phyloP scores from a whole-genome alignment of 129 eudicot species.

The sunflower (Helianthus annuus) region DNA sequence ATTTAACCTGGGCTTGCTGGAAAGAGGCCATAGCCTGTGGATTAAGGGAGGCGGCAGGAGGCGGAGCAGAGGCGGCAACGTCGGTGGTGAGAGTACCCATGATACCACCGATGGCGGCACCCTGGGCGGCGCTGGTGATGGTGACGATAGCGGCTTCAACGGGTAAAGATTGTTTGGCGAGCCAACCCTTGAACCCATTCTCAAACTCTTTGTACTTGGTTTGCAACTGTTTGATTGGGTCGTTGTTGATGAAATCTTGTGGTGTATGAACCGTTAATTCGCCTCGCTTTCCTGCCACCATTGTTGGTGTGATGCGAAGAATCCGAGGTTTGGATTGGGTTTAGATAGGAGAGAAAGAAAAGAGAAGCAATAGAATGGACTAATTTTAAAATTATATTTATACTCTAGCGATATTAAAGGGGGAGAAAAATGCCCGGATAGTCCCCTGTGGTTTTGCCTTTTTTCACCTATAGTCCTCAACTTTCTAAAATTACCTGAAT shows the following conservation, averaged over 20 bases:
- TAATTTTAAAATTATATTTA: too few relatives aligned
- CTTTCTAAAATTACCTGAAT: too few relatives aligned
- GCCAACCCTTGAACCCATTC: conserved; percentile 58
- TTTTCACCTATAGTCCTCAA: too few relatives aligned
- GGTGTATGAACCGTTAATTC: conserved; percentile 28
- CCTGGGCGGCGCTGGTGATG: conserved; percentile 66
- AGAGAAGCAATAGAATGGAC: too few relatives aligned
- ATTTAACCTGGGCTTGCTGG: conserved; percentile 73
- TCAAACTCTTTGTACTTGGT: conserved; percentile 64
- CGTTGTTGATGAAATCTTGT: conserved; percentile 33
- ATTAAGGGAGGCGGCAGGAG: conserved; percentile 43
- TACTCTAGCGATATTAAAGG: neutral
- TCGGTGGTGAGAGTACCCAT: conserved; percentile 73
- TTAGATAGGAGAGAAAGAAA: neutral
- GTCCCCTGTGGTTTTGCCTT: too few relatives aligned
- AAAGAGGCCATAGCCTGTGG: conserved; percentile 73
- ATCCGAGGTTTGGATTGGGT: conserved; percentile 6
- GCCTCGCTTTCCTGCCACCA: conserved; percentile 50
- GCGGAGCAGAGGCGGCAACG: conserved; percentile 49
- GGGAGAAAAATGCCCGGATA: too few relatives aligned
- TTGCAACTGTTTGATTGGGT: conserved; percentile 53
- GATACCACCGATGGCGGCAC: conserved; percentile 76
- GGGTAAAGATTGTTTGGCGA: conserved; percentile 63
- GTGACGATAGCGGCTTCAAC: conserved; percentile 82
- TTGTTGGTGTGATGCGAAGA: conserved; percentile 15